Percentiles rank a stretch among this genome's conserved stretches.
phyloP scores from a whole-genome alignment of 208 protist species.

The Polymyxa betae region DNA sequence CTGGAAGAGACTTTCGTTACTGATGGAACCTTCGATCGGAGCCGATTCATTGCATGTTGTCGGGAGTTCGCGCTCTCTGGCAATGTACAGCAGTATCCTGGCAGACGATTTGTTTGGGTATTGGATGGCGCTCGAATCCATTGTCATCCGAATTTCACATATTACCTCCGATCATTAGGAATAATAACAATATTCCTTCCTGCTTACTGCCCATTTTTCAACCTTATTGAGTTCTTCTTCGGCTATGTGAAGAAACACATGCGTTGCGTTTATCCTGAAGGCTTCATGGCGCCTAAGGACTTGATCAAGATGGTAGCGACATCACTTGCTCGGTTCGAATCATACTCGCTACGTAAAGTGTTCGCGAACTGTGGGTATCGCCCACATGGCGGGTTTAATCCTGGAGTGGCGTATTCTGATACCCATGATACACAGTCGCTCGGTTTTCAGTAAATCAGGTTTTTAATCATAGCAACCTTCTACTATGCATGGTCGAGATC shows the following conservation, averaged over 20 bases:
- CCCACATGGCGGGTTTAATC: background rate
- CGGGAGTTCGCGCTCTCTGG: background rate
- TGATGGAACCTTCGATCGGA: background rate
- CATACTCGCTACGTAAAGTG: background rate
- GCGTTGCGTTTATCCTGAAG: background rate
- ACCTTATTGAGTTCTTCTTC: slow-evolving; percentile 9
- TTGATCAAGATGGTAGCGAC: background rate
- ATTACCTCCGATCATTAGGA: background rate
- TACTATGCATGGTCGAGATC: background rate
- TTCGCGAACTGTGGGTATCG: background rate
- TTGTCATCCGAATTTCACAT: background rate
- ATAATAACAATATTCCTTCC: background rate
- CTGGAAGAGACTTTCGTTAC: background rate
- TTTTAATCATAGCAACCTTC: too few relatives aligned
- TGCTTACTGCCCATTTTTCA: background rate
- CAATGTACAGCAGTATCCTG: background rate
- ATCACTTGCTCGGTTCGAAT: background rate
- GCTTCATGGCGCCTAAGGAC: background rate
- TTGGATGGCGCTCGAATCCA: background rate
- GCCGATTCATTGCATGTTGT: background rate
- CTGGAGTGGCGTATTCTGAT: background rate
- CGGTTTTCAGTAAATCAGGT: background rate
- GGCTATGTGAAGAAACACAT: background rate
- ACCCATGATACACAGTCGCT: background rate
- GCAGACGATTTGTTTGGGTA: background rate